These are phyloP conservation scores for Coelastrella sp. DNA, from an alignment of 139 green algal species.

Conservation along the genomic window DNA sequence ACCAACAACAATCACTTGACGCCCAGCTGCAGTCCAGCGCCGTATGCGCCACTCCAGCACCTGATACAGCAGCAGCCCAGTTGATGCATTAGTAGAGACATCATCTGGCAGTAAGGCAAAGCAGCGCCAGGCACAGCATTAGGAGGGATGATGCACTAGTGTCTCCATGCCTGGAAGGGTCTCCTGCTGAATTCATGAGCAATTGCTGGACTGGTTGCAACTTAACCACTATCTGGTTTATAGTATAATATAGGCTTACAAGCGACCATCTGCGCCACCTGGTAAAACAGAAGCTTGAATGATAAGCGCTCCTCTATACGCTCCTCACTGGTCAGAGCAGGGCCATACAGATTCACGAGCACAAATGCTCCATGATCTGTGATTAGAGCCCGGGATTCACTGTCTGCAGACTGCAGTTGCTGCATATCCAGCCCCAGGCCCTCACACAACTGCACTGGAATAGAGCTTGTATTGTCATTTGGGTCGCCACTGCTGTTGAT, in stretches of 20 bases:
- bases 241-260: background rate
- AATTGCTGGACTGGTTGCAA: background rate
- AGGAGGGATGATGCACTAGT: background rate
- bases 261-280: conserved; percentile 28
- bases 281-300: conserved; percentile 58
- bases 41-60: conserved; percentile 32
- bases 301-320: conserved; percentile 52
- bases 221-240: background rate
- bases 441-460: background rate
- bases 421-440: conserved; percentile 6
- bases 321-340: conserved; percentile 64
- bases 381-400: conserved; percentile 68
- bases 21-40: conserved; percentile 12
- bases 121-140: background rate
- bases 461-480: background rate
- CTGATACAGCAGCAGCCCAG: background rate
- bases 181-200: background rate
- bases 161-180: background rate
- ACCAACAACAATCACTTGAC: background rate
- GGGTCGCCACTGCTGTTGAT: background rate
- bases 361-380: conserved; percentile 71
- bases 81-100: background rate
- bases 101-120: background rate
- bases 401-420: conserved; percentile 60
- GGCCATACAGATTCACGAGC: conserved; percentile 70